Evolutionary conservation across 192 early-diverging fungal genomes (phyloP).

Genomic region (Lunasporangiospora selenospora): DNA sequence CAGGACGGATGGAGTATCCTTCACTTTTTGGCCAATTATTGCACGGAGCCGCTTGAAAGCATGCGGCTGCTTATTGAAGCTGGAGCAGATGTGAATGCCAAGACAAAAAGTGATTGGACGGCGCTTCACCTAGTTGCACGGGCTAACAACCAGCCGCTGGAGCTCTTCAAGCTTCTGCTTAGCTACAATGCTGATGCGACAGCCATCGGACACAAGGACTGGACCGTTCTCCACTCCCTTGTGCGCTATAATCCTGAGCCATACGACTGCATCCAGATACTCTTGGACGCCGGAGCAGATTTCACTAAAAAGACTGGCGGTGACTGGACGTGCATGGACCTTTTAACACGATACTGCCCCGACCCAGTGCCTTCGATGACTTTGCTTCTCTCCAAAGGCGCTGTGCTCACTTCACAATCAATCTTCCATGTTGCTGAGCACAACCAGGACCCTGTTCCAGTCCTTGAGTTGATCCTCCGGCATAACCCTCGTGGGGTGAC

Average conservation of each 20-base stretch:
- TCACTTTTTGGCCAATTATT: slow-evolving; percentile 55
- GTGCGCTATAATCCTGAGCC: slow-evolving; percentile 43
- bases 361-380: slow-evolving; percentile 46
- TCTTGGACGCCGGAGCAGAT: slow-evolving; percentile 39
- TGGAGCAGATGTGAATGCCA: slow-evolving; percentile 69
- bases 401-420: slow-evolving; percentile 29
- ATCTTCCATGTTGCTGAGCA: slow-evolving; percentile 47
- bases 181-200: slow-evolving; percentile 38
- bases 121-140: slow-evolving; percentile 71
- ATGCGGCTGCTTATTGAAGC: slow-evolving; percentile 60
- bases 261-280: slow-evolving; percentile 34
- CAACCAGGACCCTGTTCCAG: slow-evolving; percentile 34
- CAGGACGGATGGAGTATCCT: slow-evolving; percentile 62
- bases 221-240: slow-evolving; percentile 41
- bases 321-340: slow-evolving; percentile 49
- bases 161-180: slow-evolving; percentile 52
- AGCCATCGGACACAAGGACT: slow-evolving; percentile 45
- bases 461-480: slow-evolving; percentile 27
- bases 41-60: slow-evolving; percentile 59
- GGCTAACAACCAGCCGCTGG: slow-evolving; percentile 50
- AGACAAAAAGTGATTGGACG: slow-evolving; percentile 73
- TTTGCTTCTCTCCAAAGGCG: slow-evolving; percentile 36
- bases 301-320: slow-evolving; percentile 44
- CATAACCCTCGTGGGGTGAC: slow-evolving; percentile 26
- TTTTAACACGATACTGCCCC: slow-evolving; percentile 37